Evolutionary conservation across 257 asterid genomes (phyloP).

Genomic region (Nicotiana noctiflora): DNA sequence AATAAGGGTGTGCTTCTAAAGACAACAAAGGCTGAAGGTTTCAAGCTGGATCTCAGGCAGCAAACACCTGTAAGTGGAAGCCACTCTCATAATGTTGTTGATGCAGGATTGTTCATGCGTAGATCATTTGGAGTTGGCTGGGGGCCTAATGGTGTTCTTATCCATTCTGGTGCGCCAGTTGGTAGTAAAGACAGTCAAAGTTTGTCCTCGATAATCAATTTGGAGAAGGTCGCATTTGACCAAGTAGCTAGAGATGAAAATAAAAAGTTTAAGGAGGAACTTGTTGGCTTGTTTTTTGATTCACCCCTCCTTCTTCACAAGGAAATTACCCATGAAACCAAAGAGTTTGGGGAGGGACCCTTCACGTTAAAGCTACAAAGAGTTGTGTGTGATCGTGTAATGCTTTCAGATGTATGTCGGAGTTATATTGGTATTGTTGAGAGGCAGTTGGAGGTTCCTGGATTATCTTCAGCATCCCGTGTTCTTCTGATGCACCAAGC

Average conservation of each 20-base stretch:
- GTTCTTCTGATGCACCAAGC: conserved; percentile 84
- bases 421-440: conserved; percentile 71
- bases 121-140: conserved; percentile 97
- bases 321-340: conserved; percentile 58
- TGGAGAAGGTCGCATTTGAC: conserved; percentile 87
- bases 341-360: conserved; percentile 47
- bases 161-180: conserved; percentile 88
- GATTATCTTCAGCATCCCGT: conserved; percentile 53
- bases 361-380: conserved; percentile 66
- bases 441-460: conserved; percentile 70
- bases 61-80: conserved; percentile 57
- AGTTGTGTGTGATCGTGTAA: conserved; percentile 52
- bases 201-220: conserved; percentile 69
- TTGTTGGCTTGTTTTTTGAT: conserved; percentile 60
- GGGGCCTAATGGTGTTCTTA: conserved; percentile 95
- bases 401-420: conserved; percentile 76
- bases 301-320: conserved; percentile 77
- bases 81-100: conserved; percentile 72
- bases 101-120: conserved; percentile 97
- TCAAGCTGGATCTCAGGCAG: conserved; percentile 53
- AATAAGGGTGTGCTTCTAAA: conserved; percentile 52
- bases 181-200: conserved; percentile 37
- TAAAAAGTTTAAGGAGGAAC: conserved; percentile 54
- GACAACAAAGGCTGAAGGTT: conserved; percentile 60
- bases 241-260: conserved; percentile 62